Conservation (phyloP, 768 basidiomycete species). For the Pleurotus platypus region DNA sequence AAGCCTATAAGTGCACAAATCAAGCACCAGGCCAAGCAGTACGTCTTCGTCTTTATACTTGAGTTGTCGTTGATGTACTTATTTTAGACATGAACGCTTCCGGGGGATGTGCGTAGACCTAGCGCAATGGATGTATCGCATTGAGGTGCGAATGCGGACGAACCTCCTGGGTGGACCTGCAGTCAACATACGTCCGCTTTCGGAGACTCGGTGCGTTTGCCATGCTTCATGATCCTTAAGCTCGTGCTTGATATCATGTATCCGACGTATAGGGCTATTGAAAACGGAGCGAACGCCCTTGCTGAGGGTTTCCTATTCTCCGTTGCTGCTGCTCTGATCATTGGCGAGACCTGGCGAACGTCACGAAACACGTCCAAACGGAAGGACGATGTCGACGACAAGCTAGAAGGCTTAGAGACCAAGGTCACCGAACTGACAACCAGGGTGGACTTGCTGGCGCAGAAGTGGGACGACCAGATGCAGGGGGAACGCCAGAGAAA, state of each 20-base stretch:
- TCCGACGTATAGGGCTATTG: constrained; percentile 57
- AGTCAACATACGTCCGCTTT: constrained; percentile 69
- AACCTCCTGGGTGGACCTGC: constrained; percentile 76
- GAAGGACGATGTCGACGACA: constrained; percentile 70
- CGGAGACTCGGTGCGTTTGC: constrained; percentile 60
- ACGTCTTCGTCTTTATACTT: constrained; percentile 19
- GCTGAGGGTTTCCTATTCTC: constrained; percentile 83
- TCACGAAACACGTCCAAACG: constrained; percentile 67
- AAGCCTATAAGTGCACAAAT: constrained; percentile 74
- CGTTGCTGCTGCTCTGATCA: constrained; percentile 70
- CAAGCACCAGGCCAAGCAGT: constrained; percentile 74
- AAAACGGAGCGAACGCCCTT: constrained; percentile 80
- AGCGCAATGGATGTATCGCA: constrained; percentile 74
- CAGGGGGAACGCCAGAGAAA: constrained; percentile 47
- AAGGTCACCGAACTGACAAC: constrained; percentile 43
- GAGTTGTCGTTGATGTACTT: background rate
- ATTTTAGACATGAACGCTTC: constrained; percentile 67
- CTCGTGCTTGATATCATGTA: too few species aligned
- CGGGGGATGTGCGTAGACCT: constrained; percentile 66
- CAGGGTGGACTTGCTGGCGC: constrained; percentile 36
- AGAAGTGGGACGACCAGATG: constrained; percentile 40
- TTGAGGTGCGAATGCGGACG: constrained; percentile 69
- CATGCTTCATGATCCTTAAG: background rate
- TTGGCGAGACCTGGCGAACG: constrained; percentile 75
- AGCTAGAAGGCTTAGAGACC: constrained; percentile 53